Evolutionary conservation across 2,329 filamentous ascomycete genomes (phyloP).

Genomic region (Fusarium albosuccineum): DNA sequence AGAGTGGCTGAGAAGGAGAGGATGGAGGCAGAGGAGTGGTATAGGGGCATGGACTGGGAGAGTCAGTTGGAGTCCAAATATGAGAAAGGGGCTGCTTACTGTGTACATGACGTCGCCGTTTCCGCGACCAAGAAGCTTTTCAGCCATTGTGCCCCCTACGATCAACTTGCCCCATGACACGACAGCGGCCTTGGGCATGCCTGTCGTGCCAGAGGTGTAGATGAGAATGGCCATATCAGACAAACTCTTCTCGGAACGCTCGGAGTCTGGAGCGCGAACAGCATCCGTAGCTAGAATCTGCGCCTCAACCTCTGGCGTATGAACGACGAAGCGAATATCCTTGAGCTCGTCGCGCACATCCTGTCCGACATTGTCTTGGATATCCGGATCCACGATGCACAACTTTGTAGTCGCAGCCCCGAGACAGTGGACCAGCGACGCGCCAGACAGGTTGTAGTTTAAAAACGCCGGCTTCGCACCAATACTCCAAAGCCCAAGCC

Average conservation of each 20-base stretch:
- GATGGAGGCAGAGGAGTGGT: constrained; percentile 83
- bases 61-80: background rate
- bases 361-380: constrained; percentile 68
- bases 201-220: constrained; percentile 88
- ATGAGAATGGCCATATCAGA: constrained; percentile 79
- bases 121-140: constrained; percentile 68
- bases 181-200: constrained; percentile 83
- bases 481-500: constrained; percentile 84
- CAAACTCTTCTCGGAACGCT: constrained; percentile 63
- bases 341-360: constrained; percentile 66
- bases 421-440: constrained; percentile 80
- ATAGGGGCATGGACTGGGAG: constrained; percentile 83
- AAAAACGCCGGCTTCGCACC: constrained; percentile 88
- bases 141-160: constrained; percentile 55
- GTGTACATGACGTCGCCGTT: constrained; percentile 80
- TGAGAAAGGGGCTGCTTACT: constrained; percentile 56
- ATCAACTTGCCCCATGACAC: constrained; percentile 78
- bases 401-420: constrained; percentile 75
- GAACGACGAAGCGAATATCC: constrained; percentile 70
- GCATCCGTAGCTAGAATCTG: constrained; percentile 66
- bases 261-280: constrained; percentile 69
- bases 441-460: constrained; percentile 85
- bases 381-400: constrained; percentile 75
- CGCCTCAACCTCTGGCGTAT: constrained; percentile 69
- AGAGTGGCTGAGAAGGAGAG: constrained; percentile 76